Evolutionary conservation across 495 filamentous ascomycete genomes (phyloP), one percentile per base, ranked within the genome.

Genomic region (Penicillium cosmopolitanum): DNA sequence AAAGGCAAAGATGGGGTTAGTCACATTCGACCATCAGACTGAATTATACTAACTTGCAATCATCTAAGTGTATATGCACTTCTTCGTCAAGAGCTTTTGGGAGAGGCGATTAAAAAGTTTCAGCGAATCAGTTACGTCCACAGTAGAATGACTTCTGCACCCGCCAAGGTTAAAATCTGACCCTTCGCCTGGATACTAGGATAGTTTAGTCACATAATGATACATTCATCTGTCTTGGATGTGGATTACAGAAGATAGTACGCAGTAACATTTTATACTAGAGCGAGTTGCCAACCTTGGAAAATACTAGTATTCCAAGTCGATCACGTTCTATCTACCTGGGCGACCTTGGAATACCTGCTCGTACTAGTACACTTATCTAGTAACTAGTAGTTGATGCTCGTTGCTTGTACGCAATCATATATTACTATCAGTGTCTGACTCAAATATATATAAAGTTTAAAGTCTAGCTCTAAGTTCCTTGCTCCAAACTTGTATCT

Each of bases 121-220:
- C 73, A 77, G 61, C 55, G 66, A 33, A 82, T 83, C 47, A 80
- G 78, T 58, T 82, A 82, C 74, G 77, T 82, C 13, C 79, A 83
- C 71, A 64, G 74, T 25, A 71, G 70, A 56, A 53, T 62, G 48
- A 71, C 68, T 13, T 64, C 63, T 15, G 56, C 61, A 9, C 66
- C 68, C 34, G 72, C 70, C 8, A 74, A 71, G 56, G 70, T 57
- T 12, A 74, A 74, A 62, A 70, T 74, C 50, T 74, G 52, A 69
- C 6, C 28, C 28, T 0, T 31, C 28, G 1, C 28, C 8, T 8
- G 28, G 8, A 31, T 31, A 31, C 28, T 31, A 8, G 28, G 8
- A 8, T 31, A 31, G 1, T 31, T 31, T 6, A 31, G 28, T 31
- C 28, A 31, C 8, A 31, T 31, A 31, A 31, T 31, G 28, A 31